phyloP scores from a whole-genome alignment of 805 yeast genomes.

The Barnettozyma salicaria region DNA sequence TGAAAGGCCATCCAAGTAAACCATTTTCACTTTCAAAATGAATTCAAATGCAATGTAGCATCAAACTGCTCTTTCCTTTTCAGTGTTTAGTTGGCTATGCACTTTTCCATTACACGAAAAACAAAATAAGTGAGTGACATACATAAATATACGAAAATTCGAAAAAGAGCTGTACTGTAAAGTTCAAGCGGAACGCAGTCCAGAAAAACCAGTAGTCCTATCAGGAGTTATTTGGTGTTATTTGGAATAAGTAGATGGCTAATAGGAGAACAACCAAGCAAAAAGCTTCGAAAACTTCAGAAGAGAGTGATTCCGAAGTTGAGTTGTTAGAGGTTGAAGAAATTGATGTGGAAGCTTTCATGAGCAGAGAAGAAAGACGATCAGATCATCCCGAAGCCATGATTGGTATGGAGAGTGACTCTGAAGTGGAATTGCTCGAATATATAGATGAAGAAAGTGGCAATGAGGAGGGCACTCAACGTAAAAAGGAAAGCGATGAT shows the following conservation, averaged over 20 bases:
- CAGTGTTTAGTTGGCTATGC: constrained; percentile 13
- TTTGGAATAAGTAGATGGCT: background rate
- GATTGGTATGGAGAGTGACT: constrained; percentile 1
- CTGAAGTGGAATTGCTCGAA: constrained; percentile 11
- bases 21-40: constrained; percentile 36
- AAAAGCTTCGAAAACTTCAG: background rate
- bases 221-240: too few relatives aligned
- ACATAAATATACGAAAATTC: too few relatives aligned
- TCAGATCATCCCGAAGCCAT: too few relatives aligned
- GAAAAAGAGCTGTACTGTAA: too few relatives aligned
- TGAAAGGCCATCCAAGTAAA: too few relatives aligned
- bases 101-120: background rate
- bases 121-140: too few relatives aligned
- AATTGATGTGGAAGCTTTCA: background rate
- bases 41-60: constrained; percentile 37
- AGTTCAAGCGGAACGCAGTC: too few relatives aligned
- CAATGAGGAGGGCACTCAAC: background rate
- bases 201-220: too few relatives aligned
- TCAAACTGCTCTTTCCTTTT: constrained; percentile 41
- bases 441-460: constrained; percentile 13
- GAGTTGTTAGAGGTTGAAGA: background rate
- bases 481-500: background rate
- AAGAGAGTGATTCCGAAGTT: background rate
- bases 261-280: background rate
- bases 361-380: too few relatives aligned